phyloP scores from a whole-genome alignment of 2,329 filamentous ascomycete genomes.

The Coniella vitis region DNA sequence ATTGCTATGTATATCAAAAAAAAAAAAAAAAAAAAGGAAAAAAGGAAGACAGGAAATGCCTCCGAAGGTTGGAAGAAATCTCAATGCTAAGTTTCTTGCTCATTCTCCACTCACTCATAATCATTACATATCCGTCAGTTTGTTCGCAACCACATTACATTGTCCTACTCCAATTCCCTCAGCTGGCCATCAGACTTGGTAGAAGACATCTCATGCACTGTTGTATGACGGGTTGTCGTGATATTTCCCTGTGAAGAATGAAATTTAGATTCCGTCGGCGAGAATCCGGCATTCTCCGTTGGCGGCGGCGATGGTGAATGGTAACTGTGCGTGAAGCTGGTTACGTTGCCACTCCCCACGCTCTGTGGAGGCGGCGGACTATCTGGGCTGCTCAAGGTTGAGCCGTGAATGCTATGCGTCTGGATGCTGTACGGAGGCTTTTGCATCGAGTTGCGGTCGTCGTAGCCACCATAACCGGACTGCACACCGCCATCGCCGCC shows the following conservation, averaged over 20 bases:
- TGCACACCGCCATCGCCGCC: not conserved
- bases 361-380: constrained; percentile 20
- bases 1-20: too few relatives aligned
- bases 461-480: not conserved
- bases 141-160: too few relatives aligned
- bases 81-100: too few relatives aligned
- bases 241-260: constrained; percentile 4
- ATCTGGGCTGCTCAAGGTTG: constrained; percentile 11
- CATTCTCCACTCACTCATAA: too few relatives aligned
- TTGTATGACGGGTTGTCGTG: constrained; percentile 9
- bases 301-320: constrained; percentile 5
- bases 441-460: constrained; percentile 7
- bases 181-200: constrained; percentile 25
- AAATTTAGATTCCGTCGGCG: constrained; percentile 5
- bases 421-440: constrained; percentile 10
- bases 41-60: too few relatives aligned
- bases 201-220: constrained; percentile 24
- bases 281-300: not conserved
- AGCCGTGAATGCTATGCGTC: constrained; percentile 10
- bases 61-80: too few relatives aligned
- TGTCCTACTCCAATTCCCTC: constrained; percentile 23
- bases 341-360: not conserved
- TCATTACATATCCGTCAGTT: too few relatives aligned
- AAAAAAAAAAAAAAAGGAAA: too few relatives aligned
- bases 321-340: constrained; percentile 2